These are phyloP conservation scores for Aspergillus alliaceus DNA, from an alignment of 2,329 filamentous ascomycete species.

Conservation along the genomic window DNA sequence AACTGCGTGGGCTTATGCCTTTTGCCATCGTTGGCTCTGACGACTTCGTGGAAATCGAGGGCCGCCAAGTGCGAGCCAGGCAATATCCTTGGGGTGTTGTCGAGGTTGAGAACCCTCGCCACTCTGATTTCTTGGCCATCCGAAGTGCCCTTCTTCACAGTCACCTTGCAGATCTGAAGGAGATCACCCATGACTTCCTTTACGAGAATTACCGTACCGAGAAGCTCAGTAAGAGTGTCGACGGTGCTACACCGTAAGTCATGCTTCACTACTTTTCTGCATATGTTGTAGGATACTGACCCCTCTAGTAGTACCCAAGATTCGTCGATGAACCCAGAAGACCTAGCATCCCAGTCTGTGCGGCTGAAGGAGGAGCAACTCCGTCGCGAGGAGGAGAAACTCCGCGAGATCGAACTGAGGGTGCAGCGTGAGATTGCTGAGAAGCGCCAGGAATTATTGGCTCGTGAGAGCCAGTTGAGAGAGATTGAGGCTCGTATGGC, in stretches of 20 bases:
- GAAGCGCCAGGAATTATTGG: slow-evolving; percentile 97
- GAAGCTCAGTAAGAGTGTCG: slow-evolving; percentile 99
- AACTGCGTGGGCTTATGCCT: slow-evolving; percentile 95
- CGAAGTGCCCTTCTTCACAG: slow-evolving; percentile 95
- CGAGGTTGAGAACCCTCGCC: slow-evolving; percentile 97
- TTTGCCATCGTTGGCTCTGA: slow-evolving; percentile 99
- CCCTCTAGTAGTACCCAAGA: slow-evolving; percentile 55
- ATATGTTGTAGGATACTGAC: slow-evolving; percentile 15
- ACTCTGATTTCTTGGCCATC: slow-evolving; percentile 97
- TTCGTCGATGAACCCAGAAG: slow-evolving; percentile 96
- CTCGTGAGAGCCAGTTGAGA: slow-evolving; percentile 95
- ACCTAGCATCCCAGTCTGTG: slow-evolving; percentile 93
- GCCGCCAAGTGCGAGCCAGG: slow-evolving; percentile 85
- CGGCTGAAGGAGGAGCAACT: slow-evolving; percentile 99
- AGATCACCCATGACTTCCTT: slow-evolving; percentile 99
- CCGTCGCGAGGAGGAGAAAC: slow-evolving; percentile 98
- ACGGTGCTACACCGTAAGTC: slow-evolving; percentile 83
- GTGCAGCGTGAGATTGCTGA: slow-evolving; percentile 99
- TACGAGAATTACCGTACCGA: slow-evolving; percentile 99
- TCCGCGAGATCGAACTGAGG: slow-evolving; percentile 98
- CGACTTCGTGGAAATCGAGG: slow-evolving; percentile 90
- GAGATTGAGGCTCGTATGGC: slow-evolving; percentile 99
- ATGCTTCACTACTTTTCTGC: not conserved
- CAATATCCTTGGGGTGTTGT: slow-evolving; percentile 99
- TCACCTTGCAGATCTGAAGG: slow-evolving; percentile 96